Evolutionary conservation across 176 grass and related monocot genomes (phyloP).

Genomic region (Rhynchospora tenuis): DNA sequence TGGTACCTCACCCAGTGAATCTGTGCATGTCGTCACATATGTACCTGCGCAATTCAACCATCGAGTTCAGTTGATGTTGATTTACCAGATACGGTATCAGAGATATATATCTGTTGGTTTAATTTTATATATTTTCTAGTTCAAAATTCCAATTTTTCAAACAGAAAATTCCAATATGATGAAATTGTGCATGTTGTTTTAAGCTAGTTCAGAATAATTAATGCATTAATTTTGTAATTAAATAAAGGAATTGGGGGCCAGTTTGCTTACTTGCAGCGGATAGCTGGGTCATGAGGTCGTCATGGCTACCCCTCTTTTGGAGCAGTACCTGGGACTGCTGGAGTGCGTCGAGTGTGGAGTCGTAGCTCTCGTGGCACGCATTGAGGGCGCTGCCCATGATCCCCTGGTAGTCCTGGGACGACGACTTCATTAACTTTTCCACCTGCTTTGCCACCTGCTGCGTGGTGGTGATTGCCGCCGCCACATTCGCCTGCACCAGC

Average conservation of each 20-base stretch:
- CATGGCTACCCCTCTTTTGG: background rate
- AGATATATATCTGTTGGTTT: too few species aligned
- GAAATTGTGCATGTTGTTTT: too few species aligned
- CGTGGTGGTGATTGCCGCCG: background rate
- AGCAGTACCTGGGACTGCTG: background rate
- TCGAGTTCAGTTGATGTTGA: background rate
- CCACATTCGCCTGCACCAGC: background rate
- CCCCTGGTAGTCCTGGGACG: background rate
- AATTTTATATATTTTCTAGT: too few species aligned
- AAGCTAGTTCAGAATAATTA: too few species aligned
- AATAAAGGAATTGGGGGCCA: too few species aligned
- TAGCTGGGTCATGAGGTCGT: constrained; percentile 1
- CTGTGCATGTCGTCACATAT: background rate
- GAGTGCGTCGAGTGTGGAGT: background rate
- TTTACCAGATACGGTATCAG: too few species aligned
- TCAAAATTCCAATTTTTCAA: too few species aligned
- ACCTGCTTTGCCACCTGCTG: background rate
- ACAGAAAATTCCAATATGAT: too few species aligned
- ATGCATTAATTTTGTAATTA: too few species aligned
- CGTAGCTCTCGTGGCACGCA: background rate
- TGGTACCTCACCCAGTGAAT: background rate
- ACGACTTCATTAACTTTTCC: background rate
- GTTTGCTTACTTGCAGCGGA: background rate
- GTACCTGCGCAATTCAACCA: background rate
- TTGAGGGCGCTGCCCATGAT: constrained; percentile 10